A percentile compares a stretch with the other conserved stretches of the same genome.
Evolutionary conservation across 345 rosid genomes (phyloP).

Genomic region (Anacardium occidentale): DNA sequence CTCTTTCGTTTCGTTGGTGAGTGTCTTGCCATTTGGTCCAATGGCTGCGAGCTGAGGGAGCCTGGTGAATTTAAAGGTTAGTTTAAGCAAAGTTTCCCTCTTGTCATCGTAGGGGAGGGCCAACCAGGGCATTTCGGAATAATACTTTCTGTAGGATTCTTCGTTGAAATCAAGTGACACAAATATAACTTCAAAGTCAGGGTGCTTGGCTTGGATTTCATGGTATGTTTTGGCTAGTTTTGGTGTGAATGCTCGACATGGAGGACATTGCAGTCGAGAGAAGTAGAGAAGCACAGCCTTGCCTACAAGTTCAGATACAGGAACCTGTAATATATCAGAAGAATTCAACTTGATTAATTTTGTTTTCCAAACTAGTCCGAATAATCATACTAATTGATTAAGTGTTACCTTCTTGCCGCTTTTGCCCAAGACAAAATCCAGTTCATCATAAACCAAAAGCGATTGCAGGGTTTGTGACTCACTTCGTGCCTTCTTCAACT

Average conservation of each 20-base stretch:
- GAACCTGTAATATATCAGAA: conserved; percentile 28
- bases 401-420: conserved; percentile 31
- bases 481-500: conserved; percentile 28
- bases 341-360: too few relatives aligned
- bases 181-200: conserved; percentile 40
- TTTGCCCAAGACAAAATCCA: conserved; percentile 36
- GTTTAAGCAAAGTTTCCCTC: conserved; percentile 32
- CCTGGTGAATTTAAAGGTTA: conserved; percentile 34
- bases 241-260: conserved; percentile 45
- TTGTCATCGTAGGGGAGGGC: conserved; percentile 41
- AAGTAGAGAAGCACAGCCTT: conserved; percentile 46
- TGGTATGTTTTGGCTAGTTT: conserved; percentile 33
- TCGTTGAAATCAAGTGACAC: conserved; percentile 46
- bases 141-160: conserved; percentile 30
- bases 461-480: conserved; percentile 43
- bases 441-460: conserved; percentile 30
- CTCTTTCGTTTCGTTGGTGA: conserved; percentile 29
- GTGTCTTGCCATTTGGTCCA: conserved; percentile 37
- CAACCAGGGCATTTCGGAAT: conserved; percentile 45
- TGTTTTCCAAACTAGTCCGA: too few relatives aligned
- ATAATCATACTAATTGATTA: neutral
- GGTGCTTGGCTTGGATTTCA: conserved; percentile 31
- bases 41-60: conserved; percentile 43
- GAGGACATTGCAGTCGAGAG: conserved; percentile 50
- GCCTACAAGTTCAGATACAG: conserved; percentile 38